A percentile compares a stretch with the other conserved stretches of the same genome.
Evolutionary conservation across 768 basidiomycete genomes (phyloP).

Genomic region (Sarcodon aspratus): DNA sequence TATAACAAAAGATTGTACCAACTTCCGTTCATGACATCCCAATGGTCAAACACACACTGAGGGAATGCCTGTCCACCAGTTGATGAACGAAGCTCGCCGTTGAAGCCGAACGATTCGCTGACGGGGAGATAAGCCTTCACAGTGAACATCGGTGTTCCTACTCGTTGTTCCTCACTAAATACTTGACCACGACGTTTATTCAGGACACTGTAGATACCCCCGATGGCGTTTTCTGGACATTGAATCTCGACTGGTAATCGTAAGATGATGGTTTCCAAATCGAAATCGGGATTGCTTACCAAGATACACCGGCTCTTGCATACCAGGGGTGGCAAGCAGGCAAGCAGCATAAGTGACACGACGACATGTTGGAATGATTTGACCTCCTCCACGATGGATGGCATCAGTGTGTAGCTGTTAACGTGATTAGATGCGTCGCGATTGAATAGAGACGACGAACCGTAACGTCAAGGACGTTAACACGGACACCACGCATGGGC

Average conservation of each 20-base stretch:
- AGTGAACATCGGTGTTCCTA: slow-evolving; percentile 98
- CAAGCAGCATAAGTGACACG: slow-evolving; percentile 95
- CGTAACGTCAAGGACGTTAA: slow-evolving; percentile 94
- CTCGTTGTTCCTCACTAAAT: slow-evolving; percentile 93
- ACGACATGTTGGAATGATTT: slow-evolving; percentile 94
- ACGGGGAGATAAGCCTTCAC: slow-evolving; percentile 96
- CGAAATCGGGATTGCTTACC: slow-evolving; percentile 30
- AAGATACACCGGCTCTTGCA: slow-evolving; percentile 96
- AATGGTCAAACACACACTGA: slow-evolving; percentile 88
- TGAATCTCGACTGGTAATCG: slow-evolving; percentile 77
- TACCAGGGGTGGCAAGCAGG: slow-evolving; percentile 78
- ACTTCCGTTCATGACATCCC: slow-evolving; percentile 80
- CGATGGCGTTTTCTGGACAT: slow-evolving; percentile 94
- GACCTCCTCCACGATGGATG: slow-evolving; percentile 98
- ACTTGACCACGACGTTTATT: slow-evolving; percentile 99
- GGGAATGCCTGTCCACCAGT: slow-evolving; percentile 99
- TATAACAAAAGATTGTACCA: slow-evolving; percentile 18
- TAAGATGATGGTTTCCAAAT: background rate
- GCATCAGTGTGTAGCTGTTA: slow-evolving; percentile 90
- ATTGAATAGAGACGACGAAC: slow-evolving; percentile 30
- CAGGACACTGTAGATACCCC: slow-evolving; percentile 89
- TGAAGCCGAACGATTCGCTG: slow-evolving; percentile 94
- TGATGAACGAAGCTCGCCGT: slow-evolving; percentile 84
- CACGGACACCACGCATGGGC: slow-evolving; percentile 96
- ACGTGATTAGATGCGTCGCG: slow-evolving; percentile 2